Conservation (phyloP, 768 basidiomycete species). For the Holtermanniella nyarrowii region DNA sequence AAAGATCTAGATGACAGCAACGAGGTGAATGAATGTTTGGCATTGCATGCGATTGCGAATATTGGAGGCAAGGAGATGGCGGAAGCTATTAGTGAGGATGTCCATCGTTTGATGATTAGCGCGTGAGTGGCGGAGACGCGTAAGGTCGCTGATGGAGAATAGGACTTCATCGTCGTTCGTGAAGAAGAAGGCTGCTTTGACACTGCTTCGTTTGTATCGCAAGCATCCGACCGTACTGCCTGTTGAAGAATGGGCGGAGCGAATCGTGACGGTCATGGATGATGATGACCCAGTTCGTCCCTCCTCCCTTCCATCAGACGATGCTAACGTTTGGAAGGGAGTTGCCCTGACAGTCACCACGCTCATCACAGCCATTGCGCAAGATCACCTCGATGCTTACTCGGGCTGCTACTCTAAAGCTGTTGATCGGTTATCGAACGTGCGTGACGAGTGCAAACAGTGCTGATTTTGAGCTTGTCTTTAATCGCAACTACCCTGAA, state of each 20-base stretch:
- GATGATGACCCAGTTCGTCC: conserved; percentile 64
- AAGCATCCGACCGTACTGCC: conserved; percentile 93
- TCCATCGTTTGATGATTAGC: conserved; percentile 86
- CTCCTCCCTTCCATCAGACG: background rate
- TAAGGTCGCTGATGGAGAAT: background rate
- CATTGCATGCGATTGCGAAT: conserved; percentile 94
- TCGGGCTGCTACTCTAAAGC: conserved; percentile 90
- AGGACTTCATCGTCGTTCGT: conserved; percentile 93
- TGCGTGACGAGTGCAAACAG: conserved; percentile 45
- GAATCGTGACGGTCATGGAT: conserved; percentile 92
- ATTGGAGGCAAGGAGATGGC: conserved; percentile 98
- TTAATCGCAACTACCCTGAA: conserved; percentile 76
- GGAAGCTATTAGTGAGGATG: conserved; percentile 83
- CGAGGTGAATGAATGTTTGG: conserved; percentile 91
- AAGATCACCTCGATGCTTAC: conserved; percentile 83
- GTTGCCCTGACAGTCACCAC: conserved; percentile 91
- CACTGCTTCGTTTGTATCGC: conserved; percentile 80
- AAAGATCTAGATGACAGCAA: conserved; percentile 92
- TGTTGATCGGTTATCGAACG: conserved; percentile 75
- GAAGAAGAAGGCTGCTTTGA: conserved; percentile 96
- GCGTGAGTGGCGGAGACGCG: conserved; percentile 53
- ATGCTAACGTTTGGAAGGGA: conserved; percentile 49
- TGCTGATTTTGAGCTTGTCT: conserved; percentile 57
- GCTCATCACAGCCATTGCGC: conserved; percentile 84
- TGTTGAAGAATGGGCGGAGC: conserved; percentile 86